phyloP scores from a whole-genome alignment of 441 rosid species.

The Gossypium trilobum region DNA sequence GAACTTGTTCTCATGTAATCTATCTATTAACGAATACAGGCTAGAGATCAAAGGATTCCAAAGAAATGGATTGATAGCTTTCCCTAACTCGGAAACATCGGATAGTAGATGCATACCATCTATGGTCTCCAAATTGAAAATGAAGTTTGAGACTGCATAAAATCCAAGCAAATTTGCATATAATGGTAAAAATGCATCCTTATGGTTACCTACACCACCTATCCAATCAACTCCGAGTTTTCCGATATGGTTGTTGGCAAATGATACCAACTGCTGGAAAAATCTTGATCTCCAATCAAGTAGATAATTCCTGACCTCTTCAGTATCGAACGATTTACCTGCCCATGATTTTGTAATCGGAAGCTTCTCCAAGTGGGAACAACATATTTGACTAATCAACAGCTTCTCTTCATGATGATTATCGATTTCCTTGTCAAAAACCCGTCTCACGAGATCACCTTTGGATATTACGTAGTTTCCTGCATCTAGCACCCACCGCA shows the following conservation, averaged over 20 bases:
- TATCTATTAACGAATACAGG: slow-evolving; percentile 45
- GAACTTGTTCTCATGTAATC: slow-evolving; percentile 34
- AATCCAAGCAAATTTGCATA: slow-evolving; percentile 76
- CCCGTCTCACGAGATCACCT: slow-evolving; percentile 71
- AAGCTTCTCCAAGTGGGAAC: slow-evolving; percentile 61
- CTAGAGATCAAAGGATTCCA: slow-evolving; percentile 63
- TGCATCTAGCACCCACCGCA: slow-evolving; percentile 45
- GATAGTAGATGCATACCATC: slow-evolving; percentile 23
- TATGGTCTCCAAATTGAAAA: slow-evolving; percentile 26
- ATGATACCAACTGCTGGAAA: slow-evolving; percentile 41
- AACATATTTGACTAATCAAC: slow-evolving; percentile 69
- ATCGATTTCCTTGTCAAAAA: slow-evolving; percentile 91
- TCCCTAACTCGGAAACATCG: slow-evolving; percentile 49
- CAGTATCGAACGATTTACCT: slow-evolving; percentile 18
- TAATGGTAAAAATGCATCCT: slow-evolving; percentile 75
- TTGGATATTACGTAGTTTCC: slow-evolving; percentile 38
- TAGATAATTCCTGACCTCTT: slow-evolving; percentile 29
- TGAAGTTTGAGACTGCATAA: slow-evolving; percentile 59
- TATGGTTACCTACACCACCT: slow-evolving; percentile 78
- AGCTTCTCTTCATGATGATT: slow-evolving; percentile 94
- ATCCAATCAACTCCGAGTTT: slow-evolving; percentile 56
- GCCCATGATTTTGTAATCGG: slow-evolving; percentile 24
- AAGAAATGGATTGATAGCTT: slow-evolving; percentile 45
- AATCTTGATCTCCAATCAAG: slow-evolving; percentile 50
- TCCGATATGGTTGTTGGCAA: slow-evolving; percentile 37